Base-by-base conservation (phyloP, 129 eudicot genomes). In the Apium graveolens region DNA sequence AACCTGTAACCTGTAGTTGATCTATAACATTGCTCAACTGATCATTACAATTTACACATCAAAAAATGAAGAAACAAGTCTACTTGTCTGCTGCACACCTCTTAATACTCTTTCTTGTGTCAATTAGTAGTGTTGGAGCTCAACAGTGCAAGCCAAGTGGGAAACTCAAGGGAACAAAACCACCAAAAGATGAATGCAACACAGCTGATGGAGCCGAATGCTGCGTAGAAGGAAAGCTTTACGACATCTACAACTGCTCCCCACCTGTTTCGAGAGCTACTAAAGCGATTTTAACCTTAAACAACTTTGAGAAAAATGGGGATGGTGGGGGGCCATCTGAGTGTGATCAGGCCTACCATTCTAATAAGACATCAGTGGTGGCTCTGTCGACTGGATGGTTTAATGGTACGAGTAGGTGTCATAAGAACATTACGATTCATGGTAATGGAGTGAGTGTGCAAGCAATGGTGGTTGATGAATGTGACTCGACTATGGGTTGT, bases 361-460 rank as follows among this genome's bases (percentile, higher is more conserved):
- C 87, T 0, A 69, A 80, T 31, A 48, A 60, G 3, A 32, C 57
- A 1, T 46, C 74, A 1, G 87, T 84, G 29, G 87, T 71, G 24
- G 81, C 84, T 13, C 60, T 85, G 0, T 79, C 85, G 11, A 85
- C 83, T 11, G 85, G 88, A 42, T 81, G 88, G 85, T 82, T 60
- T 57, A 60, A 65, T 31, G 44, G 66, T 16, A 53, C 34, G 48
- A 74, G 68, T 18, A 76, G 85, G 57, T 85, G 88, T 49, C 82
- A 60, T n/a, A 75, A 81, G 60, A 31, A 27, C 35, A 74, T 84
- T 8, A 78, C 78, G 3, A 74, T 84, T 18, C 18, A 39, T 41
- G 84, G 39, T 18, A 81, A 84, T 55, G 87, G 82, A 29, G 65
- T 51, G 69, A 53, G 60, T 70, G 78, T 70, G 34, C 57, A 70